These are phyloP conservation scores for Dacryopinax primogenitus DNA, from an alignment of 768 basidiomycete genomes.

Conservation along the genomic window DNA sequence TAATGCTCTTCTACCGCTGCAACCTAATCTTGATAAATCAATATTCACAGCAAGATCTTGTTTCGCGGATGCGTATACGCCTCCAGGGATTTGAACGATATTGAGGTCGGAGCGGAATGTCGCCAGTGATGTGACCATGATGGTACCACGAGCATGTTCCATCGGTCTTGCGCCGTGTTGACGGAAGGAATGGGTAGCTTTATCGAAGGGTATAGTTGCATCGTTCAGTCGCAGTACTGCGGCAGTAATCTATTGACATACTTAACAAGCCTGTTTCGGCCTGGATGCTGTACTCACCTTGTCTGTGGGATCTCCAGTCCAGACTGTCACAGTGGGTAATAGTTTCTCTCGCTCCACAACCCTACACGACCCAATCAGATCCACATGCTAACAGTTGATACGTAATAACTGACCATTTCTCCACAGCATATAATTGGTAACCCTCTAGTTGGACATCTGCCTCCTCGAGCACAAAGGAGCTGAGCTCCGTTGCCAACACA, in stretches of 20 bases:
- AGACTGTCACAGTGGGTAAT: slow-evolving; percentile 53
- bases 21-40: slow-evolving; percentile 71
- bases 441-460: slow-evolving; percentile 41
- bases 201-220: slow-evolving; percentile 46
- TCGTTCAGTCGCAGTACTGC: slow-evolving; percentile 41
- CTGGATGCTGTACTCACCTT: slow-evolving; percentile 30
- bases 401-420: slow-evolving; percentile 51
- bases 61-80: slow-evolving; percentile 47
- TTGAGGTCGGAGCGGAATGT: slow-evolving; percentile 81
- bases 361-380: slow-evolving; percentile 31
- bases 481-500: slow-evolving; percentile 20
- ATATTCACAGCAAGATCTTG: slow-evolving; percentile 70
- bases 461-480: slow-evolving; percentile 39
- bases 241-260: slow-evolving; percentile 40
- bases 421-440: slow-evolving; percentile 76
- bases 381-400: neutral
- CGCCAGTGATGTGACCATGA: slow-evolving; percentile 74
- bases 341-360: slow-evolving; percentile 52
- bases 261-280: slow-evolving; percentile 2
- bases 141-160: slow-evolving; percentile 52
- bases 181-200: slow-evolving; percentile 46
- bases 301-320: slow-evolving; percentile 62
- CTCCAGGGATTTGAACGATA: slow-evolving; percentile 64
- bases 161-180: slow-evolving; percentile 63
- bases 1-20: slow-evolving; percentile 62